Percentiles rank a stretch among this genome's conserved stretches.
phyloP scores from a whole-genome alignment of 305 asterid species.

The Fraxinus velutina region DNA sequence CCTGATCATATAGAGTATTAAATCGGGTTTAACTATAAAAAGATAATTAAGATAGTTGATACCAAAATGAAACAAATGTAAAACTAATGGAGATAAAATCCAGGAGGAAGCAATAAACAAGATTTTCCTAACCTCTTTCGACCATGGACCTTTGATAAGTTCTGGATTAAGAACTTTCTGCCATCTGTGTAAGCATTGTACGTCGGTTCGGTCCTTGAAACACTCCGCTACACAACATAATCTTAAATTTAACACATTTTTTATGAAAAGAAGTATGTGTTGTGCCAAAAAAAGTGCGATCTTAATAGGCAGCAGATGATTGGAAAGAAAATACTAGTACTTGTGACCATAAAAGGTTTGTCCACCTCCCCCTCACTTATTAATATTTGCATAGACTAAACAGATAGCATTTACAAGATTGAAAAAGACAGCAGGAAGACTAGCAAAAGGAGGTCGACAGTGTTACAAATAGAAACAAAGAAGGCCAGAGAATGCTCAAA shows the following conservation, averaged over 20 bases:
- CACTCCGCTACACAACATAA: slow-evolving; percentile 70
- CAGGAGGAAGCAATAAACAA: slow-evolving; percentile 17
- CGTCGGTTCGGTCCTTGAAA: slow-evolving; percentile 96
- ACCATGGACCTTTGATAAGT: slow-evolving; percentile 99
- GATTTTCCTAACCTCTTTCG: slow-evolving; percentile 75
- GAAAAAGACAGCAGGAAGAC: not conserved
- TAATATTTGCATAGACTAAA: not conserved
- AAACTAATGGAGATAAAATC: not conserved
- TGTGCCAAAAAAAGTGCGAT: not conserved
- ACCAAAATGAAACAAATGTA: not conserved
- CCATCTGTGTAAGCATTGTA: slow-evolving; percentile 99
- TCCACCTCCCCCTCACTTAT: not conserved
- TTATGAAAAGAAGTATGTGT: not conserved
- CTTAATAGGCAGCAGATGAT: not conserved
- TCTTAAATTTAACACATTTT: slow-evolving; percentile 2
- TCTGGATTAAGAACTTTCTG: slow-evolving; percentile 99
- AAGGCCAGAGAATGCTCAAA: slow-evolving; percentile 5
- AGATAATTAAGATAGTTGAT: slow-evolving; percentile 1
- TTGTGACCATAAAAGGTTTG: not conserved
- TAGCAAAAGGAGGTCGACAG: not conserved
- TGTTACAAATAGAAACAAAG: not conserved
- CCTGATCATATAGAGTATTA: slow-evolving; percentile 44
- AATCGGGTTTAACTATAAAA: slow-evolving; percentile 25
- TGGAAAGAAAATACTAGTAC: not conserved
- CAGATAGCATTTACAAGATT: not conserved